Base-by-base conservation (phyloP, 768 basidiomycete genomes). In the Trametes cinnabarina region DNA sequence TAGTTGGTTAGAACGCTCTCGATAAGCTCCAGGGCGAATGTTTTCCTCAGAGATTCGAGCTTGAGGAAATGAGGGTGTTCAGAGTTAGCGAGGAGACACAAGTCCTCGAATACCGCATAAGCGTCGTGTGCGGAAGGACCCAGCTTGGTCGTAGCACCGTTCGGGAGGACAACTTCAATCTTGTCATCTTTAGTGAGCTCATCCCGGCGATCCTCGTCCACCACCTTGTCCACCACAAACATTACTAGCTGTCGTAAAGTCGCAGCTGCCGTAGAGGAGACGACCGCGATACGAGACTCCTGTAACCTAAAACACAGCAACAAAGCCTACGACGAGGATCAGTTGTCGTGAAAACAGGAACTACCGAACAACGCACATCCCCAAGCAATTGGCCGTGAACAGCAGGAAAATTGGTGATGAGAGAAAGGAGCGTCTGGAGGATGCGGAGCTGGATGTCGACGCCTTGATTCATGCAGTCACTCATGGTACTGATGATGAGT, bases 371-470 rank as follows among this genome's bases (percentile, higher is more conserved):
- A 79, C 87, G 57, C 72, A 94, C 94, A 70, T 94, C 87, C 20
- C 86, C 93, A 3, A 98, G 76, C 11, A 94, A 71, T 17, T 78
- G 78, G 11, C 90, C 94, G 66, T 94, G 90, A 8, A 96, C 84
- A 8, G 82, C 83, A 1, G 84, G 82, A 66, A 94, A 94, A 68
- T 92, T 91, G 2, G 92, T 95, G 49, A 98, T 85, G 10, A 99
- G 83, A 0, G 90, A 92, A 10, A 97, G 84, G 9, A 98, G 80
- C 0, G 93, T 95, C 71, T 98, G 95, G 0, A 98, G 79, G 25
- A 98, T 91, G 50, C 91, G 88, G 37, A 98, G 81, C 69, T 98
- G 97, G 25, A 98, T 97, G 69, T 99, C 97, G 28, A 98, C 95
- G 6, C 94, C 97, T 69, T 96, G 94, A 26, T 83, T 87, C 77